Percentiles rank a stretch among this genome's conserved stretches.
Evolutionary conservation across 768 basidiomycete species (phyloP).

Genomic region (Kondoa subrosea): DNA sequence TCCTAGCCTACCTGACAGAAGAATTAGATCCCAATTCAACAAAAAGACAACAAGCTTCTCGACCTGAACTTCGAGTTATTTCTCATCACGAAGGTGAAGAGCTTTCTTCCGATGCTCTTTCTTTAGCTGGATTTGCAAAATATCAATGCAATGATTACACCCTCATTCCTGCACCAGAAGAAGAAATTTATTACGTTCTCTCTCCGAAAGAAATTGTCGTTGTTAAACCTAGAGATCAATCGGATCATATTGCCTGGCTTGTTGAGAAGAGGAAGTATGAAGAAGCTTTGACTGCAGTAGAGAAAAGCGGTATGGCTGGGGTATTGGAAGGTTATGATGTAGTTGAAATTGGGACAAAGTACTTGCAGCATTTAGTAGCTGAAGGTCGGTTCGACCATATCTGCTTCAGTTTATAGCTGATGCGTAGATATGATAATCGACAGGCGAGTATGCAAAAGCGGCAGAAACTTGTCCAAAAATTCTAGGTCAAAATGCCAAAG

Average conservation of each 20-base stretch:
- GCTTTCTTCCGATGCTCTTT: conserved; percentile 63
- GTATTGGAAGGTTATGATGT: conserved; percentile 36
- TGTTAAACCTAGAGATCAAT: conserved; percentile 68
- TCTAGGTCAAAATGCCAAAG: conserved; percentile 54
- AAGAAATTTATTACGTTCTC: conserved; percentile 51
- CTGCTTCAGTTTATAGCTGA: neutral
- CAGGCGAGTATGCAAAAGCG: conserved; percentile 53
- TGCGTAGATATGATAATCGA: neutral
- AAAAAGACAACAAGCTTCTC: conserved; percentile 65
- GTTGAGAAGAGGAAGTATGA: conserved; percentile 72
- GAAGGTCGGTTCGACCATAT: conserved; percentile 43
- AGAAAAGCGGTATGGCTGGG: conserved; percentile 36
- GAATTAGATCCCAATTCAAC: conserved; percentile 44
- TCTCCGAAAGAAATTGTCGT: conserved; percentile 74
- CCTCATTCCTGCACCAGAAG: conserved; percentile 19
- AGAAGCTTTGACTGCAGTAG: conserved; percentile 68
- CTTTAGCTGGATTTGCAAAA: conserved; percentile 55
- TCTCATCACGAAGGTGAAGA: conserved; percentile 78
- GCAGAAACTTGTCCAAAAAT: conserved; percentile 71
- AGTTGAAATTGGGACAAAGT: conserved; percentile 56
- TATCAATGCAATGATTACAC: conserved; percentile 87
- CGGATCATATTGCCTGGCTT: conserved; percentile 83
- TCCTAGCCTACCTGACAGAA: conserved; percentile 56
- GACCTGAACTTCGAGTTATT: conserved; percentile 88
- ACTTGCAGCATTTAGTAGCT: conserved; percentile 65